These are phyloP conservation scores for Sungouiella blattae DNA, from an alignment of 805 yeast species.

Conservation along the genomic window DNA sequence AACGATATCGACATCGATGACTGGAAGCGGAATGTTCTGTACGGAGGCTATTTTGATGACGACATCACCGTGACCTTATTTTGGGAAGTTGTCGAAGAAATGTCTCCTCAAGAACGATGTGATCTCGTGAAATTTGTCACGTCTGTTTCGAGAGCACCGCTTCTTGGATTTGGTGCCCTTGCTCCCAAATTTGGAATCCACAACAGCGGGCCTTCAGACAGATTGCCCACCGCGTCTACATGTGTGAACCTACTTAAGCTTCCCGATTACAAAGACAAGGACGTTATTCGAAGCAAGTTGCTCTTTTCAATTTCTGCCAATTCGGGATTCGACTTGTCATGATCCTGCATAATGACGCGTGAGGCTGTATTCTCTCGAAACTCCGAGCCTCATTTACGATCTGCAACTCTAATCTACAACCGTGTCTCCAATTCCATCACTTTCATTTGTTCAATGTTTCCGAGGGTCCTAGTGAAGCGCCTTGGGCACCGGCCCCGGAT, in stretches of 20 bases:
- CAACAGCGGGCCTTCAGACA: slow-evolving; percentile 51
- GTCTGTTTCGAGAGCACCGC: slow-evolving; percentile 86
- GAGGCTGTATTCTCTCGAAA: too few species aligned
- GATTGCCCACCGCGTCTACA: slow-evolving; percentile 90
- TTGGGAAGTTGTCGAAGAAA: slow-evolving; percentile 74
- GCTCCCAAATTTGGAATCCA: slow-evolving; percentile 79
- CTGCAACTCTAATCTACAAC: too few species aligned
- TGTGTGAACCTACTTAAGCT: slow-evolving; percentile 84
- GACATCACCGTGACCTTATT: slow-evolving; percentile 62
- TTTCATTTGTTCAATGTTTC: not conserved
- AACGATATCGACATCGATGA: slow-evolving; percentile 69
- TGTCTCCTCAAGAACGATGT: slow-evolving; percentile 58
- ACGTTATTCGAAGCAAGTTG: slow-evolving; percentile 53
- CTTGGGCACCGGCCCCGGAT: not conserved
- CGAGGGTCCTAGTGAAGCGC: not conserved
- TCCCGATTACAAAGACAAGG: slow-evolving; percentile 64
- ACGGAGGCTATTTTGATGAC: slow-evolving; percentile 56
- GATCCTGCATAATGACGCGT: slow-evolving; percentile 2
- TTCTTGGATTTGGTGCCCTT: slow-evolving; percentile 66
- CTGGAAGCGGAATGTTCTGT: slow-evolving; percentile 56
- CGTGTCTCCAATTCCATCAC: too few species aligned
- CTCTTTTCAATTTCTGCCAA: slow-evolving; percentile 76
- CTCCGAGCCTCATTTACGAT: too few species aligned
- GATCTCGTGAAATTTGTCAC: slow-evolving; percentile 84
- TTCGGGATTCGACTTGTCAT: slow-evolving; percentile 76